Conservation (phyloP, 1,284 basidiomycete genomes). For the Ustilago xerochloae region DNA sequence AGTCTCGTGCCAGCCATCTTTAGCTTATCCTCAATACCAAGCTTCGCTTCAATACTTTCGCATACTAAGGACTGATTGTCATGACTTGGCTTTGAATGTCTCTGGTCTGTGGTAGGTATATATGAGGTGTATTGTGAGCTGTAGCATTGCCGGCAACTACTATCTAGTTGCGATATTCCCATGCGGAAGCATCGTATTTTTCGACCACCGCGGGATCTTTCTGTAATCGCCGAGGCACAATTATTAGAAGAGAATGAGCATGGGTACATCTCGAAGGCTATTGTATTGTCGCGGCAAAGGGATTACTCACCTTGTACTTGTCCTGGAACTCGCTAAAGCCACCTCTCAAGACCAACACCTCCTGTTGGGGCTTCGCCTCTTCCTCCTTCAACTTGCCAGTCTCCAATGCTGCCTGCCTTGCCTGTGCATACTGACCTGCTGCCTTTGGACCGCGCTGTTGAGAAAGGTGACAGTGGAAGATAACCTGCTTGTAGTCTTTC, state of each 20-base stretch:
- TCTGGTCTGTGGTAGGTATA: not conserved
- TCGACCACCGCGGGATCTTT: constrained; percentile 62
- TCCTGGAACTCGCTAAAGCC: constrained; percentile 66
- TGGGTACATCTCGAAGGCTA: not conserved
- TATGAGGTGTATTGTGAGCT: not conserved
- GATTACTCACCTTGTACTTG: constrained; percentile 59
- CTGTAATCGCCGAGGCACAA: constrained; percentile 16
- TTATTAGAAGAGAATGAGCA: not conserved
- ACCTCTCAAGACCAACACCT: constrained; percentile 66
- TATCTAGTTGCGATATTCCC: constrained; percentile 53
- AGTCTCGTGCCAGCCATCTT: constrained; percentile 25
- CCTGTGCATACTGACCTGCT: constrained; percentile 67
- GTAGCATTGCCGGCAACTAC: too few relatives aligned
- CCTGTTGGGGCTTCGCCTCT: constrained; percentile 37
- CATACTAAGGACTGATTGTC: too few relatives aligned
- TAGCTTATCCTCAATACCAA: not conserved
- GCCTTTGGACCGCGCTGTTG: constrained; percentile 68
- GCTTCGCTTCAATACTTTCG: too few relatives aligned
- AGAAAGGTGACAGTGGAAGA: constrained; percentile 69
- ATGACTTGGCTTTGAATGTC: not conserved
- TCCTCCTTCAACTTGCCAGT: constrained; percentile 17
- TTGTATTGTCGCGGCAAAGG: not conserved
- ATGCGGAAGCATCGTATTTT: constrained; percentile 61
- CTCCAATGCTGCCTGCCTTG: constrained; percentile 42
- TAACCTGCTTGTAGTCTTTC: constrained; percentile 58